phyloP scores from a whole-genome alignment of 2,329 filamentous ascomycete genomes.

The Clonostachys rosea region DNA sequence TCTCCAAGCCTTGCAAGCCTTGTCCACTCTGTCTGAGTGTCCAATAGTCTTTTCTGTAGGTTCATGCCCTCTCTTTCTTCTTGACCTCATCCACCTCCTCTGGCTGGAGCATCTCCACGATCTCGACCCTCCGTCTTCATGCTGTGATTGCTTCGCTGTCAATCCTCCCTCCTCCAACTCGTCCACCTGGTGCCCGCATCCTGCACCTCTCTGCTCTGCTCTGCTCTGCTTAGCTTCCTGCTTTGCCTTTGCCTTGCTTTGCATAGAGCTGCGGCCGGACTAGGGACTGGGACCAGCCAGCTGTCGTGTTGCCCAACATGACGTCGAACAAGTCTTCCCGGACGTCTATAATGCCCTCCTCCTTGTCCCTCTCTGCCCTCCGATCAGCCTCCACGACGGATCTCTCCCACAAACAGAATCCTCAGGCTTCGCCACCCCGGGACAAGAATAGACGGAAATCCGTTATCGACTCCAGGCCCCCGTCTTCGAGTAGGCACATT shows the following conservation, averaged over 20 bases:
- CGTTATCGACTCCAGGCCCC: not conserved
- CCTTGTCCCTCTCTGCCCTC: constrained; percentile 25
- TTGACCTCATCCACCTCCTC: no score
- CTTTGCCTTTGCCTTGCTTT: not conserved
- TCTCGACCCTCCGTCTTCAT: no score
- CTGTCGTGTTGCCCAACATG: constrained; percentile 30
- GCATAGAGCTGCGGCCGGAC: not conserved
- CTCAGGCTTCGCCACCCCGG: not conserved
- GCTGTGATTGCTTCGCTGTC: no score
- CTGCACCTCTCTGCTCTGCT: no score
- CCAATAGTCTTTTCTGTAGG: no score
- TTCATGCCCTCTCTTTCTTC: no score
- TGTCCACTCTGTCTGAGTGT: no score
- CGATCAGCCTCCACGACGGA: constrained; percentile 9
- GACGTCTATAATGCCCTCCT: constrained; percentile 27
- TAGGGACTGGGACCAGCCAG: constrained; percentile 4
- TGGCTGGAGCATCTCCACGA: no score
- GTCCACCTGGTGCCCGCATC: no score
- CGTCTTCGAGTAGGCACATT: not conserved
- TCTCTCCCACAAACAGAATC: constrained; percentile 7
- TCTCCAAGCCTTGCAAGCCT: no score
- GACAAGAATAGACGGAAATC: not conserved
- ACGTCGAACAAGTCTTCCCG: constrained; percentile 40
- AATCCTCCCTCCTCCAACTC: no score
- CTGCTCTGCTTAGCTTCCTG: no score